Conservation (phyloP, 2,329 filamentous ascomycete species). For the Truncatella angustata region DNA sequence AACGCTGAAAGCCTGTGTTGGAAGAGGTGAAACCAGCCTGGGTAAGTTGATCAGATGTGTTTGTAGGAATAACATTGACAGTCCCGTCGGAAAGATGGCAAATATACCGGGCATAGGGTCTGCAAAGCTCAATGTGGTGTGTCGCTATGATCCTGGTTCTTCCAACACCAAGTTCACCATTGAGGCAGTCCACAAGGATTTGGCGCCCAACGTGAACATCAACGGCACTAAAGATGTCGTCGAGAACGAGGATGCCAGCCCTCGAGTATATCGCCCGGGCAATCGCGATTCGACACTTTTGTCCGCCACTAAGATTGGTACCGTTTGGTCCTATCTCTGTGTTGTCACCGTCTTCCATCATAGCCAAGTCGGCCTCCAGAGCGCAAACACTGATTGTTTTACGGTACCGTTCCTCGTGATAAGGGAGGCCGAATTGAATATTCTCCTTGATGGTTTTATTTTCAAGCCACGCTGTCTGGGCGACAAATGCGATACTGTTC, state of each 20-base stretch:
- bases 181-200: slow-evolving; percentile 74
- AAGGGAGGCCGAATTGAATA: slow-evolving; percentile 73
- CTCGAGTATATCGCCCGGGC: slow-evolving; percentile 78
- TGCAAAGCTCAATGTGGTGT: slow-evolving; percentile 72
- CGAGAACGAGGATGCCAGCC: slow-evolving; percentile 72
- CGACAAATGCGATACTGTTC: slow-evolving; percentile 69
- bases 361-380: slow-evolving; percentile 71
- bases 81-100: slow-evolving; percentile 70
- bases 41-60: slow-evolving; percentile 53
- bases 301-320: slow-evolving; percentile 80
- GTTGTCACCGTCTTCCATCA: slow-evolving; percentile 72
- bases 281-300: slow-evolving; percentile 79
- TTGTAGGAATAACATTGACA: slow-evolving; percentile 50
- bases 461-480: slow-evolving; percentile 83
- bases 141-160: slow-evolving; percentile 78
- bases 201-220: slow-evolving; percentile 80
- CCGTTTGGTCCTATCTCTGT: slow-evolving; percentile 85
- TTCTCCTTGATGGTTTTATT: slow-evolving; percentile 78
- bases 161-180: slow-evolving; percentile 65
- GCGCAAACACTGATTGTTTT: slow-evolving; percentile 72
- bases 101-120: slow-evolving; percentile 69
- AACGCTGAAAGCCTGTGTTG: slow-evolving; percentile 38
- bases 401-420: slow-evolving; percentile 65
- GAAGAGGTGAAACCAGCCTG: slow-evolving; percentile 36
- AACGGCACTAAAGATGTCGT: slow-evolving; percentile 82